Evolutionary conservation across 805 yeast species (phyloP).

Genomic region (Nakazawaea anatomiae): DNA sequence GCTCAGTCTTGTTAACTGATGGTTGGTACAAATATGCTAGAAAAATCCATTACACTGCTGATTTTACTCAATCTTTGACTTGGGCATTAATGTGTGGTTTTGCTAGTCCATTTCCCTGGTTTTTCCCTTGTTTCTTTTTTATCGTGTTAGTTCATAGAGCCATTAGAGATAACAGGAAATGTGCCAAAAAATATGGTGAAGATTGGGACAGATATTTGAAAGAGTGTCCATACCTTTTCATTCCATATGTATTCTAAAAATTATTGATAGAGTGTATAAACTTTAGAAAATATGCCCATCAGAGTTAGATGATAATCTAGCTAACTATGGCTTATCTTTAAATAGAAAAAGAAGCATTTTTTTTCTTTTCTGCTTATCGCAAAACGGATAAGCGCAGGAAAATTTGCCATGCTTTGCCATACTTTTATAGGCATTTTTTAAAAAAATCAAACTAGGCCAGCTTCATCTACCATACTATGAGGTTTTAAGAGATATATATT

Average conservation of each 20-base stretch:
- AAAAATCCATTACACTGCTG: constrained; percentile 94
- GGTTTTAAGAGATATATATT: too few species aligned
- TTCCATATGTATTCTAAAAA: constrained; percentile 71
- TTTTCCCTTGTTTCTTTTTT: constrained; percentile 88
- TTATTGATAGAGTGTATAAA: not conserved
- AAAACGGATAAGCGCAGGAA: not conserved
- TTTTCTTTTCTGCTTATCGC: not conserved
- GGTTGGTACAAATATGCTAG: constrained; percentile 96
- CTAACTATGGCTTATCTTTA: too few species aligned
- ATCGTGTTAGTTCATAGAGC: constrained; percentile 87
- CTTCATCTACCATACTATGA: too few species aligned
- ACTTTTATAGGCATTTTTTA: too few species aligned
- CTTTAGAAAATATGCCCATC: not conserved
- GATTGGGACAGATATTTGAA: constrained; percentile 88
- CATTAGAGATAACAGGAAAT: constrained; percentile 77
- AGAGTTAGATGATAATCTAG: too few species aligned
- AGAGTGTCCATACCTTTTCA: constrained; percentile 86
- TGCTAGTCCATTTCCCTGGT: constrained; percentile 88
- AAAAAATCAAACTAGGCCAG: too few species aligned
- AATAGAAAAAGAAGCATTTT: too few species aligned
- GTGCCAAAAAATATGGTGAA: constrained; percentile 82
- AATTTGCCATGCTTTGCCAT: not conserved
- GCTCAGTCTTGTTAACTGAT: constrained; percentile 78
- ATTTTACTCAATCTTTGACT: constrained; percentile 76
- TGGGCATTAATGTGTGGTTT: constrained; percentile 94